Conservation (phyloP, 2,329 filamentous ascomycete genomes). For the Calonectria honghensis region DNA sequence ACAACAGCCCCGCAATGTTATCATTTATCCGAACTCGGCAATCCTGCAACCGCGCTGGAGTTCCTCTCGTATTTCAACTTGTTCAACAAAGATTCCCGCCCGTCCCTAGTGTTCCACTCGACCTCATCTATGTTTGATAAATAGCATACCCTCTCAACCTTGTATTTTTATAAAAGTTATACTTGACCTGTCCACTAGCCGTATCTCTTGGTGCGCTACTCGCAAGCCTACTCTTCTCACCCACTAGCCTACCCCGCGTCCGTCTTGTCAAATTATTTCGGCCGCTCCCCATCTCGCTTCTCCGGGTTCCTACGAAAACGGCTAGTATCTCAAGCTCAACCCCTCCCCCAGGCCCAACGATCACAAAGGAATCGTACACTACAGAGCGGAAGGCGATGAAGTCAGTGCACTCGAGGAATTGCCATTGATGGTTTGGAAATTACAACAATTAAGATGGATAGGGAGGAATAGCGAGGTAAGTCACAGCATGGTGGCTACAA, state of each 20-base stretch:
- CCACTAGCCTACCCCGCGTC: constrained; percentile 2
- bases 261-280: neutral
- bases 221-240: neutral
- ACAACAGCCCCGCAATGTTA: neutral
- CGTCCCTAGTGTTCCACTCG: neutral
- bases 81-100: neutral
- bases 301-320: constrained; percentile 16
- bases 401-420: neutral
- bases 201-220: neutral
- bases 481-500: neutral
- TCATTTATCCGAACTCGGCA: neutral
- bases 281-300: constrained; percentile 20
- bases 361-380: neutral
- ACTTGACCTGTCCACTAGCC: neutral
- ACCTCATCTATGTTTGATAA: neutral
- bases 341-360: neutral
- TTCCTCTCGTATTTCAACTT: neutral
- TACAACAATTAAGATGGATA: neutral
- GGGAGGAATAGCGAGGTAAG: neutral
- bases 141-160: neutral
- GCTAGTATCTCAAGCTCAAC: neutral
- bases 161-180: neutral
- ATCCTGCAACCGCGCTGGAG: neutral
- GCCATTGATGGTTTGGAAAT: neutral
- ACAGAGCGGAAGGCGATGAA: neutral